Evolutionary conservation across 2,329 filamentous ascomycete genomes (phyloP).

Genomic region (Magnaporthiopsis incrustans): DNA sequence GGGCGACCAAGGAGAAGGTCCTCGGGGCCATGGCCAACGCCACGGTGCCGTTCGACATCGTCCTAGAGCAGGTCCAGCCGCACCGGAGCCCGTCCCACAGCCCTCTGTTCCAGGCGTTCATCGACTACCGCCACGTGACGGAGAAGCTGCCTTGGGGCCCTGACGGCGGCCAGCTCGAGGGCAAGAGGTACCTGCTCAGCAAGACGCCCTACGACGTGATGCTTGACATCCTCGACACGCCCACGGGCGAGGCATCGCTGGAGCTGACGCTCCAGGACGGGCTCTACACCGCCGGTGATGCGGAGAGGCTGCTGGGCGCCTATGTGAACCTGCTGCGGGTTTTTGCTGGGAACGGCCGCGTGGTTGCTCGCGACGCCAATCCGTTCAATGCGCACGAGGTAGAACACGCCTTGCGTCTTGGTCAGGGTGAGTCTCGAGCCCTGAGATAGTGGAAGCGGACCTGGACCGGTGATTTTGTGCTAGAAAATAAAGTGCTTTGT

Average conservation of each 20-base stretch:
- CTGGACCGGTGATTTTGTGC: no score
- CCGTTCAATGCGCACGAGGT: neutral
- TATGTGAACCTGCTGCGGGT: neutral
- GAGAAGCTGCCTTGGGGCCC: neutral
- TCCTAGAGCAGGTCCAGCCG: neutral
- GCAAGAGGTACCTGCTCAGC: neutral
- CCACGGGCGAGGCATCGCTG: neutral
- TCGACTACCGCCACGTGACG: slow-evolving; percentile 4
- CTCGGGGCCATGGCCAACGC: slow-evolving; percentile 4
- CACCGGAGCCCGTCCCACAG: neutral
- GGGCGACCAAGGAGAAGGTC: neutral
- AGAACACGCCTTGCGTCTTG: neutral
- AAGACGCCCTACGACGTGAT: slow-evolving; percentile 4
- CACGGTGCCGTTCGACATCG: slow-evolving; percentile 1
- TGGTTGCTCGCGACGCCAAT: neutral
- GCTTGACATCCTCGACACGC: slow-evolving; percentile 5
- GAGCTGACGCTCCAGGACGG: neutral
- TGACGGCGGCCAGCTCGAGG: neutral
- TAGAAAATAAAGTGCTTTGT: no score
- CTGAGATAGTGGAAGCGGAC: no score
- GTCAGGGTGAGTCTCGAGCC: neutral
- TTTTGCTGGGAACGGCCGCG: neutral
- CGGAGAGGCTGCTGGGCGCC: neutral
- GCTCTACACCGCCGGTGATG: neutral
- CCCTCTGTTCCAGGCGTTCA: slow-evolving; percentile 5